Conservation (phyloP, 169 alveolate species). For the Plasmodium berghei region DNA sequence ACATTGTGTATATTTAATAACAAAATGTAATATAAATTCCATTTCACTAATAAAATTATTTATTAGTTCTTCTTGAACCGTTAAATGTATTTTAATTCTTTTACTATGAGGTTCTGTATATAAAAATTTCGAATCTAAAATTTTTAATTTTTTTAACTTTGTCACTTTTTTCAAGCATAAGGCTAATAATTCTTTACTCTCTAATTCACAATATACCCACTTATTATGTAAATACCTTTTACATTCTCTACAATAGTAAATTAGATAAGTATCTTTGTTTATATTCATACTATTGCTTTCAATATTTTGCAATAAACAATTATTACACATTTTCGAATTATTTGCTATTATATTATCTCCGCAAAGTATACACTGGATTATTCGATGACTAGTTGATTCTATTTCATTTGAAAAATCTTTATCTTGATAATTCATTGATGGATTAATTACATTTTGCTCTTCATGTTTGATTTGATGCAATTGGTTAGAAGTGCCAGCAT, state of each 20-base stretch:
- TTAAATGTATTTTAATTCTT: constrained; percentile 95
- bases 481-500: background rate
- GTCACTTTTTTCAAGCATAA: constrained; percentile 96
- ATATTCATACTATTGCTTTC: constrained; percentile 82
- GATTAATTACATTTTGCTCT: background rate
- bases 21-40: constrained; percentile 92
- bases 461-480: background rate
- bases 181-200: constrained; percentile 96
- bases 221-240: constrained; percentile 94
- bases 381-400: background rate
- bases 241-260: constrained; percentile 93
- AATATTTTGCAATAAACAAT: constrained; percentile 91
- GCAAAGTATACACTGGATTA: constrained; percentile 92
- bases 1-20: constrained; percentile 94
- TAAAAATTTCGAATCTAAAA: constrained; percentile 96
- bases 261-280: constrained; percentile 71
- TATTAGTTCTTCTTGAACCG: constrained; percentile 95
- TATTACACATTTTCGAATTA: constrained; percentile 92
- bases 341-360: constrained; percentile 92
- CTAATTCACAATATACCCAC: constrained; percentile 96
- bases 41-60: constrained; percentile 93
- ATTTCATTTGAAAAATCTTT: background rate
- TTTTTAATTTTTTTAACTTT: constrained; percentile 94
- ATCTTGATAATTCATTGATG: constrained; percentile 28
- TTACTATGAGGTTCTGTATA: constrained; percentile 98